Evolutionary conservation across 139 green algal species (phyloP), one percentile per base, ranked within the genome.

Genomic region (Penium margaritaceum): DNA sequence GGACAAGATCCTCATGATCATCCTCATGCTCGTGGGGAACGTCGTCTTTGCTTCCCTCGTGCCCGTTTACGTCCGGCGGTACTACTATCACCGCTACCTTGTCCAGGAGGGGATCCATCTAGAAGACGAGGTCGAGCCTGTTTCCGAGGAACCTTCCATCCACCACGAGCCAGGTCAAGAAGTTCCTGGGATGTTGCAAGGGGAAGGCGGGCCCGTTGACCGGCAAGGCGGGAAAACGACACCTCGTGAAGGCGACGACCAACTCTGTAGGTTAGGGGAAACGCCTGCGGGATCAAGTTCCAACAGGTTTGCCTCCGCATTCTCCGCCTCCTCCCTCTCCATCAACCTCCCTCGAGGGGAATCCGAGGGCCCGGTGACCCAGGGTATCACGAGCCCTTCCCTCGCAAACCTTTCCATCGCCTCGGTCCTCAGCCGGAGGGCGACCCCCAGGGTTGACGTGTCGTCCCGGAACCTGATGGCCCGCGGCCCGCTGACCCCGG

Each of bases 51-150:
- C 70, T 15, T 77, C 70, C 21, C 36, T 77, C 21, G 35, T 70
- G 0, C 70, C 70, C 7, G 70, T 77, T 4, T 60, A 65, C 36
- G 39, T 77, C 33, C 54, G 70, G 37, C 70, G 70, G 17, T 71
- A 75, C 55, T 77, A 63, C 47, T 77, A 75, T n/a, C 70, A 46
- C 24, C 58, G 46, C 17, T 74, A 74, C 34, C 41, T 74, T 24
- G 29, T 33, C 51, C 51, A 24, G 24, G 51, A 60, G 51, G 51
- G 51, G 1, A 9, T 24, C 24, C n/a, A 60, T n/a, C 51, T n/a
- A 5, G 0, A 27, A 68, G 24, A 6, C 15, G 24, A 27, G n/a
- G 21, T n/a, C n/a, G n/a, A n/a, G n/a, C n/a, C n/a, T n/a, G n/a
- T n/a, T n/a, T n/a, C n/a, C n/a, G n/a, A n/a, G n/a, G n/a, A n/a